Percentiles rank a stretch among this genome's conserved stretches.
These are phyloP conservation scores for Pyracantha coccinea DNA, from an alignment of 331 rosid genomes.

Conservation along the genomic window DNA sequence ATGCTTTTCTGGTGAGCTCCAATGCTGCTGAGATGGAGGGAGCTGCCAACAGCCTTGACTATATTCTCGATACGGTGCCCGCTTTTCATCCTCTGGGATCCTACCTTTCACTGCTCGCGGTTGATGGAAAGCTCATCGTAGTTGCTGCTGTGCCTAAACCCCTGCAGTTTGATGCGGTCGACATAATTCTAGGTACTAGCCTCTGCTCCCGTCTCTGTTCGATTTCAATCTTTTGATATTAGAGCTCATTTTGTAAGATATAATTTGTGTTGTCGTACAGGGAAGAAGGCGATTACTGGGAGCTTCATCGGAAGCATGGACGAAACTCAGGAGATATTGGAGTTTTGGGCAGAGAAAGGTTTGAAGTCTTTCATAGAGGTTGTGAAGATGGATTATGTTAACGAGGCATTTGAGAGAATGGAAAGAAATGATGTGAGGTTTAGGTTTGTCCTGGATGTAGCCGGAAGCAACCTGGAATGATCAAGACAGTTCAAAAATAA, in stretches of 20 bases:
- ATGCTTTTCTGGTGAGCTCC: slow-evolving; percentile 27
- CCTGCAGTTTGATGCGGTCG: slow-evolving; percentile 14
- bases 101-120: slow-evolving; percentile 21
- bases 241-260: not conserved
- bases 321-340: slow-evolving; percentile 19
- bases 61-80: slow-evolving; percentile 29
- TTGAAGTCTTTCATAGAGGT: slow-evolving; percentile 21
- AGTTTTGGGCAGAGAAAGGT: slow-evolving; percentile 23
- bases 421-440: slow-evolving; percentile 29
- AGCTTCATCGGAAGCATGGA: slow-evolving; percentile 34
- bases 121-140: slow-evolving; percentile 19
- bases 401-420: slow-evolving; percentile 31
- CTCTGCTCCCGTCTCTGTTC: not conserved
- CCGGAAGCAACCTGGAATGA: slow-evolving; percentile 21
- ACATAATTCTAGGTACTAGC: slow-evolving; percentile 13
- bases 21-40: slow-evolving; percentile 18
- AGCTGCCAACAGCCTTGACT: slow-evolving; percentile 22
- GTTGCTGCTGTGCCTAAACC: slow-evolving; percentile 25
- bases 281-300: slow-evolving; percentile 19
- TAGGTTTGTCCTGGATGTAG: slow-evolving; percentile 31
- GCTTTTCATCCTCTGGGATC: slow-evolving; percentile 13
- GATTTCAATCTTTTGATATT: not conserved
- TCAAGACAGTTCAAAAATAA: not conserved
- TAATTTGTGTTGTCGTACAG: not conserved
- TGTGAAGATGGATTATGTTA: slow-evolving; percentile 18